A percentile compares a stretch with the other conserved stretches of the same genome.
Conservation (phyloP, 805 yeast genomes). For the Barnettozyma wickerhamii region DNA sequence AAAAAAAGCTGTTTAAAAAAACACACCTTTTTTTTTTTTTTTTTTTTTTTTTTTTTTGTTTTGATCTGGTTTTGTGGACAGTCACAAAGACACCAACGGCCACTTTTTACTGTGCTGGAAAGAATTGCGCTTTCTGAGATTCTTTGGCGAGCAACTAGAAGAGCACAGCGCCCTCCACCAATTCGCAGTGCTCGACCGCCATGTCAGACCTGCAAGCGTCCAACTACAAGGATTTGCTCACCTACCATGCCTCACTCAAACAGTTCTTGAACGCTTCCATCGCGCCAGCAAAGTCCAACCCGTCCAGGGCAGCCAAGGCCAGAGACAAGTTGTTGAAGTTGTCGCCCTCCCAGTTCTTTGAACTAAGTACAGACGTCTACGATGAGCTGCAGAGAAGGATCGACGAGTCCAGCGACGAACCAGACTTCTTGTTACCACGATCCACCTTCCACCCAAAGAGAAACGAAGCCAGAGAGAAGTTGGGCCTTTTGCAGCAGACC, state of each 20-base stretch:
- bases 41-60: no score
- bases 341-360: conserved; percentile 78
- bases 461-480: conserved; percentile 90
- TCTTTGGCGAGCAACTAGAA: no score
- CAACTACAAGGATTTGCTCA: conserved; percentile 14
- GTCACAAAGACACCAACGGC: no score
- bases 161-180: no score
- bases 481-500: conserved; percentile 75
- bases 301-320: conserved; percentile 68
- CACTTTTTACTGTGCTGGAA: no score
- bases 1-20: no score
- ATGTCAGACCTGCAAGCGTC: conserved; percentile 19
- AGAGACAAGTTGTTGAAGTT: conserved; percentile 80
- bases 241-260: conserved; percentile 20
- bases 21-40: no score
- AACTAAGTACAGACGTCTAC: conserved; percentile 88
- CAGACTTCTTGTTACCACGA: conserved; percentile 64
- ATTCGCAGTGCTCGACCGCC: neutral
- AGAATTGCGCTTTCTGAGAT: no score
- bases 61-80: no score
- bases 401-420: conserved; percentile 51
- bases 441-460: conserved; percentile 84
- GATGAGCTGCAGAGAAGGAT: conserved; percentile 86
- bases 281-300: conserved; percentile 23
- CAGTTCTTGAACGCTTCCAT: conserved; percentile 24